Conservation (phyloP, 2,329 filamentous ascomycete genomes). For the Berkeleyomyces basicola region DNA sequence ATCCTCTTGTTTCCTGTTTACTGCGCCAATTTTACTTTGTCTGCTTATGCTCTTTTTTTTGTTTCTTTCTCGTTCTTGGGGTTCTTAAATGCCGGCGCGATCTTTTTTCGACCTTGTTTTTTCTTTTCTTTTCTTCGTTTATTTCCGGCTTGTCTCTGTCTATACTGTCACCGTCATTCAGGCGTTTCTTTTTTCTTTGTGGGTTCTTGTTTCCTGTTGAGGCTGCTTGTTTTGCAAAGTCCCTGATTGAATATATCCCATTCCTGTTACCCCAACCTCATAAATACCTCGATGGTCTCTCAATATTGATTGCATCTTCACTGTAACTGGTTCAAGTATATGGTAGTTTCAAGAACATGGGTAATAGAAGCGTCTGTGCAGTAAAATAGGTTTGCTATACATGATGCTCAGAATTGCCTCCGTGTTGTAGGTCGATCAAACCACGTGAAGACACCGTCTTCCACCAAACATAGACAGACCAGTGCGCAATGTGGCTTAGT, state of each 20-base stretch:
- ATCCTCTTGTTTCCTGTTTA: background rate
- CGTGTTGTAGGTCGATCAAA: no score
- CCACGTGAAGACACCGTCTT: no score
- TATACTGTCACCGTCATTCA: conserved; percentile 14
- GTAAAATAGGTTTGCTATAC: no score
- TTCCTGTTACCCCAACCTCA: background rate
- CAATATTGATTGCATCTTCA: background rate
- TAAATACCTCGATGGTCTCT: background rate
- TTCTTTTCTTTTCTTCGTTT: conserved; percentile 9
- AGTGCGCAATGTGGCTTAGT: no score
- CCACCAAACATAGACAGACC: no score
- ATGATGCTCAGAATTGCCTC: no score
- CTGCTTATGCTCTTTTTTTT: background rate
- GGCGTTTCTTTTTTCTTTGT: conserved; percentile 12
- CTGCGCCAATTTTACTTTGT: background rate
- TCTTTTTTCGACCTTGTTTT: conserved; percentile 13
- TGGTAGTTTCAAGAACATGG: no score
- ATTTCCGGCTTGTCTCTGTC: conserved; percentile 2
- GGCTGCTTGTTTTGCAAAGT: background rate
- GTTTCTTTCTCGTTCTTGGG: background rate
- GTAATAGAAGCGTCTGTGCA: no score
- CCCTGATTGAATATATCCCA: background rate
- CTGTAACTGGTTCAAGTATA: background rate
- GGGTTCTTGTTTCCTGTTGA: background rate
- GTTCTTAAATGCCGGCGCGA: no score